A percentile compares a stretch with the other conserved stretches of the same genome.
Conservation (phyloP, 495 filamentous ascomycete genomes). For the Penicillium paradoxum region DNA sequence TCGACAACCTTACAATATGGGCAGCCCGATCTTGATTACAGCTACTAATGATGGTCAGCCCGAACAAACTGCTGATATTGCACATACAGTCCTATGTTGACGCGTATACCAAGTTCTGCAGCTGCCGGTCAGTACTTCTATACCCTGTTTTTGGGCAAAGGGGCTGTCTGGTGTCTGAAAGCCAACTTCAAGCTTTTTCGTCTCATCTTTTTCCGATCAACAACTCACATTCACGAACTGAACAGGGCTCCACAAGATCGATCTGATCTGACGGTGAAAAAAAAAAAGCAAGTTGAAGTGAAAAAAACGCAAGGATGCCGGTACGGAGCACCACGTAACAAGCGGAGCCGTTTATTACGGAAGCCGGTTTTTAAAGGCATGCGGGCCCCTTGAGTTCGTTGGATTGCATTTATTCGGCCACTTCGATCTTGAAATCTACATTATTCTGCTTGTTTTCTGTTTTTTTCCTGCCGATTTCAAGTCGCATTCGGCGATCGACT, state of each 20-base stretch:
- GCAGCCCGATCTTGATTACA: no score
- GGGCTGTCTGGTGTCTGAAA: background rate
- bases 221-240: background rate
- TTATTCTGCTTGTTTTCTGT: background rate
- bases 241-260: background rate
- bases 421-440: background rate
- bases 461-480: background rate
- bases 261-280: background rate
- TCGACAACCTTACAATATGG: no score
- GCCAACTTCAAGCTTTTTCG: no score
- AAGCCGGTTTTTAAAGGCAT: constrained; percentile 23
- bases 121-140: no score
- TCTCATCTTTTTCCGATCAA: background rate
- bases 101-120: no score
- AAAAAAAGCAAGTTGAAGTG: background rate
- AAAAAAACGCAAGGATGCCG: background rate
- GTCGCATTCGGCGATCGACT: background rate
- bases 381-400: constrained; percentile 3
- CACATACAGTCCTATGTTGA: no score
- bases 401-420: background rate
- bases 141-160: no score
- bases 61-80: no score
- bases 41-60: no score
- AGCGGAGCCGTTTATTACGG: constrained; percentile 24
- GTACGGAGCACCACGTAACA: constrained; percentile 7